Evolutionary conservation across 2,329 filamentous ascomycete species (phyloP), one percentile per base, ranked within the genome.

Genomic region (Sclerotinia minor): DNA sequence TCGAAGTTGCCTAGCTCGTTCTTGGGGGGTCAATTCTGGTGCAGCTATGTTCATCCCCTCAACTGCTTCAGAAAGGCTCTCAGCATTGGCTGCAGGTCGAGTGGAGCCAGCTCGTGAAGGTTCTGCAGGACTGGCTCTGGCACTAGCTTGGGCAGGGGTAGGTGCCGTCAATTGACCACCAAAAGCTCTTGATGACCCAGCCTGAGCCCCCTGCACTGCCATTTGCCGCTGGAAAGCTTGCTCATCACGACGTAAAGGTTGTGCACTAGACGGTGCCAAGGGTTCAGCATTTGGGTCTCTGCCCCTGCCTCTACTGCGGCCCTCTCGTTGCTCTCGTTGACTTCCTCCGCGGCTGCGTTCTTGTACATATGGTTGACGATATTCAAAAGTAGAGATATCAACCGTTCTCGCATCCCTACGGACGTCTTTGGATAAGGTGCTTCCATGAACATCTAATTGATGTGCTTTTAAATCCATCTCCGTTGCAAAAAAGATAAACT

Each of bases 391-490:
- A 0, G 93, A 92, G 72, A 99, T 89, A 76, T 98, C 92, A 7
- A 99, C 94, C 32, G 90, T 81, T 63, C 94, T 86, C 5, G 92
- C 92, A 77, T 97, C 94, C 74, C 92, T 85, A 67, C 93, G 84
- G 2, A 90, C 88, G 72, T 94, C 91, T 75, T 96, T 97, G 11
- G 92, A 92, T 32, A 96, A 78, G 0, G 89, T 87, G 73, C 89
- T 87, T 0, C 89, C 92, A 76, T 99, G 95, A 65, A 89, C 86
- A 73, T 91, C 89, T 13, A 99, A 80, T 77, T 96, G 92, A 79
- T 99, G 95, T 3, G 91, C 95, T 78, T 98, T 96, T 58, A 99
- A 81, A 75, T 99, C 95, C 83, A 99, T 89, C 75, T 97, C 92
- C 0, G 93, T 94, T 67, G 92, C 92, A 73, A 99, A 99, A 0